Percentiles rank a stretch among this genome's conserved stretches.
These are phyloP conservation scores for Dillenia suffruticosa DNA, from an alignment of 164 flowering plant species.

Conservation along the genomic window DNA sequence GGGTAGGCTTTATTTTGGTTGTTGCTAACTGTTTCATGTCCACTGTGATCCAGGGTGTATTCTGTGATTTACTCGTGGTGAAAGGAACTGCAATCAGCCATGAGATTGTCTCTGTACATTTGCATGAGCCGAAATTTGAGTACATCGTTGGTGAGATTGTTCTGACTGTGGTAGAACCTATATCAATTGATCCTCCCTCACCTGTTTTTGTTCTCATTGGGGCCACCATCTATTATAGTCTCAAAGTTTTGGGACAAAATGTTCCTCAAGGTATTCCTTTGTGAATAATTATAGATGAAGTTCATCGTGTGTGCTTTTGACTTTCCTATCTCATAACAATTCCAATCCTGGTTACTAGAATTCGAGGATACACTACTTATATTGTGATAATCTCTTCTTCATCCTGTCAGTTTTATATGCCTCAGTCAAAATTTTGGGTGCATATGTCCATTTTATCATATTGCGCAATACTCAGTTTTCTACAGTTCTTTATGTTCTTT, in stretches of 20 bases:
- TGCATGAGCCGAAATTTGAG: conserved; percentile 61
- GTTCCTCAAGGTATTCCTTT: conserved; percentile 59
- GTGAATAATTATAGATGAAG: not conserved
- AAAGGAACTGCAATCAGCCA: conserved; percentile 84
- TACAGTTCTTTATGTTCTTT: conserved; percentile 3
- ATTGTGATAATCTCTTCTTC: too few species aligned
- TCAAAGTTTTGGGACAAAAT: conserved; percentile 74
- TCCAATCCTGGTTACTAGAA: too few species aligned
- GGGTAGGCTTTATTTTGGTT: not conserved
- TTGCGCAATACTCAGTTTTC: conserved; percentile 77
- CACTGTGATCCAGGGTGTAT: conserved; percentile 59
- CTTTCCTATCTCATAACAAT: too few species aligned
- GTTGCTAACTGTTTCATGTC: not conserved
- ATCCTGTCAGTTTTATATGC: too few species aligned
- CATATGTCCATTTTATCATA: conserved; percentile 23
- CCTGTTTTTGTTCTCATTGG: conserved; percentile 82
- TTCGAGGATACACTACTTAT: too few species aligned
- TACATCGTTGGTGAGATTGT: conserved; percentile 64
- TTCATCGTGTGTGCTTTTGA: not conserved
- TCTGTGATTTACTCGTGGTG: conserved; percentile 73
- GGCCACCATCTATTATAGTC: conserved; percentile 55
- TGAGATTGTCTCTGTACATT: conserved; percentile 72
- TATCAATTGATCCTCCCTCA: conserved; percentile 89
- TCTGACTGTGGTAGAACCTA: conserved; percentile 92
- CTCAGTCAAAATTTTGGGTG: too few species aligned